Base-by-base conservation (phyloP, 2,329 filamentous ascomycete genomes). In the Westerdykella sp. region DNA sequence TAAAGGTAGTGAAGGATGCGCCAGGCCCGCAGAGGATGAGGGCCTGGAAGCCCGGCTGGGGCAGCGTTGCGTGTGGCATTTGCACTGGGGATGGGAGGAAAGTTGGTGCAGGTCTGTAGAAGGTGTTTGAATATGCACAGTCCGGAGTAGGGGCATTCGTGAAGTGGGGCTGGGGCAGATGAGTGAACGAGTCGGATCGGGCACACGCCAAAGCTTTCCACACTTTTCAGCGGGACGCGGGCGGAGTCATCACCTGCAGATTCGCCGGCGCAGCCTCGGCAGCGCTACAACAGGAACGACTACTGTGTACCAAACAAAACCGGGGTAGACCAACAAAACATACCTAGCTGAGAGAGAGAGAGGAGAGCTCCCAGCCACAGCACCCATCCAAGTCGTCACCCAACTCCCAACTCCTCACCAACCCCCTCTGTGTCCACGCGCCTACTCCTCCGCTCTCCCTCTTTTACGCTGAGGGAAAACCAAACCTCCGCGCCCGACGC, bases 21-120 rank as follows among this genome's bases (percentile, higher is more conserved):
- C 87, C 87, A 18, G 87, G 87, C 3, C 87, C 87, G 63, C 87
- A 93, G 39, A 93, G 76, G 45, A 93, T 87, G 52, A 93, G 71
- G 56, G 86, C 87, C 73, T 91, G 86, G 54, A 93, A 82, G 70
- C 85, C 85, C 45, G 84, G 80, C 45, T 83, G 76, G 56, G 85
- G 83, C 72, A 85, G 81, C 21, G 81, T 78, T 47, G 84, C 84
- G 73, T 89, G 85, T 59, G 85, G 85, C 85, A 90, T 89, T 35
- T 14, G n/a, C 32, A 35, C 25, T 28, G 25, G 25, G 11, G 7
- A 28, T 21, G 18, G 11, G 25, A 28, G 25, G 25, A 28, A 7
- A 4, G 25, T 10, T 12, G 9, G 25, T 3, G 2, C 25, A 7
- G 9, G 25, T 12, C 25, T 9, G 25, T 28, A 28, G 25, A 10